Base-by-base conservation (phyloP, 2,329 filamentous ascomycete species). In the Camptophora hylomeconis region DNA sequence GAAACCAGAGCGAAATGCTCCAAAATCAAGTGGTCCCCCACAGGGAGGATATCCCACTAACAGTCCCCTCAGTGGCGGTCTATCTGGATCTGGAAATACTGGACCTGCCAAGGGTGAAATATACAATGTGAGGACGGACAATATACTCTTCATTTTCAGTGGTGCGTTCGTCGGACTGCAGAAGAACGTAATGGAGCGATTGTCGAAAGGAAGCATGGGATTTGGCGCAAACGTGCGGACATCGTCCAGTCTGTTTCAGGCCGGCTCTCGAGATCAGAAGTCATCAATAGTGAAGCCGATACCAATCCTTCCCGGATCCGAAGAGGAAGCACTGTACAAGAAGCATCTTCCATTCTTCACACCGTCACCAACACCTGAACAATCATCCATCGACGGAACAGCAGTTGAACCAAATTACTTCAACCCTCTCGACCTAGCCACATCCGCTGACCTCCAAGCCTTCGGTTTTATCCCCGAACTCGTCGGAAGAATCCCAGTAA, bases 91-190 rank as follows among this genome's bases (percentile, higher is more conserved):
- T 7, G 41, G 44, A 7, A 39, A 48, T 11, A 50, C 45, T n/a
- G 36, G 45, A 11, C 45, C 53, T 3, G 47, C 52, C 26, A 75
- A 72, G 49, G 63, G 63, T 12, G 72, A 76, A 37, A 58, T 69
- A 4, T 76, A 68, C 53, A 75, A 81, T 32, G 76, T 94, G 33
- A 80, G 89, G 45, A 98, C 89, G 0, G 86, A 84, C 40, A 94
- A 95, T 45, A 95, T 98, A 35, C 69, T 98, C 16, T 98, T 98
- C 57, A 84, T 98, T 22, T 93, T 89, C 52, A 92, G 86, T 8
- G 89, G 89, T 11, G 89, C 89, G 11, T 98, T 98, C 50, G 80
- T 92, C 19, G 87, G 86, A 2, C 64, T 95, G 1, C 82, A 94
- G 47, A 93, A 92, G 51, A 69, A 79, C 18, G 72, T 98, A 26